Percentiles rank a stretch among this genome's conserved stretches.
Conservation (phyloP, 2,329 filamentous ascomycete species). For the Microcyclospora pomicola region DNA sequence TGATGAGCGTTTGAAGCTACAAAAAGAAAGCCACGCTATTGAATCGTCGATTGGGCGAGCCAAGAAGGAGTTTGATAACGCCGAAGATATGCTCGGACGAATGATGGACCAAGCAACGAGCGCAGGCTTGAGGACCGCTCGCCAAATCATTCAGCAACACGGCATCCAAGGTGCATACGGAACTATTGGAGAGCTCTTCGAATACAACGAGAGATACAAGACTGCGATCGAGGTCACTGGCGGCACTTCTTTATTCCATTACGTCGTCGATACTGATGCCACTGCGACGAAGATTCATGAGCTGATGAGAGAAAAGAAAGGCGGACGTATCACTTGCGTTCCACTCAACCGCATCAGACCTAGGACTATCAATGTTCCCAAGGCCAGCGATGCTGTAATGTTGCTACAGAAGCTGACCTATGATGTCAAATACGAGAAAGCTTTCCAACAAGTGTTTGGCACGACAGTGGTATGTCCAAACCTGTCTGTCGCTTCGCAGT, state of each 20-base stretch:
- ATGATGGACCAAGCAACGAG: conserved; percentile 85
- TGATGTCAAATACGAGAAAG: conserved; percentile 62
- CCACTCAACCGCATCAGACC: conserved; percentile 70
- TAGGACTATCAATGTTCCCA: conserved; percentile 57
- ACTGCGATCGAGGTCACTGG: conserved; percentile 87
- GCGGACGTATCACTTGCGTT: conserved; percentile 87
- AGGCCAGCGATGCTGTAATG: conserved; percentile 74
- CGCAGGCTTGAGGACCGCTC: conserved; percentile 73
- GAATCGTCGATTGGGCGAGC: conserved; percentile 64
- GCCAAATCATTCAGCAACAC: conserved; percentile 64
- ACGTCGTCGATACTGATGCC: conserved; percentile 81
- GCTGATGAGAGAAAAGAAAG: conserved; percentile 61
- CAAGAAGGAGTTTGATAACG: conserved; percentile 59
- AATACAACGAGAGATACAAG: conserved; percentile 71
- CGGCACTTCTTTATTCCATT: conserved; percentile 85
- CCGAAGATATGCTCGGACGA: conserved; percentile 63
- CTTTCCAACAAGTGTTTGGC: conserved; percentile 89
- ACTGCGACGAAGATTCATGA: conserved; percentile 75
- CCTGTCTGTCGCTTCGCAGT: conserved; percentile 73
- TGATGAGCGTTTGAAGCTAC: conserved; percentile 77
- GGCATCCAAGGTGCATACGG: conserved; percentile 81
- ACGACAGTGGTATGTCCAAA: conserved; percentile 91
- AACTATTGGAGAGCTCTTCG: conserved; percentile 82
- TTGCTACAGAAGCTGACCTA: conserved; percentile 75
- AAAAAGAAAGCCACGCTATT: conserved; percentile 79